Base-by-base conservation (phyloP, 495 filamentous ascomycete species). In the Penicillium robsamsonii region DNA sequence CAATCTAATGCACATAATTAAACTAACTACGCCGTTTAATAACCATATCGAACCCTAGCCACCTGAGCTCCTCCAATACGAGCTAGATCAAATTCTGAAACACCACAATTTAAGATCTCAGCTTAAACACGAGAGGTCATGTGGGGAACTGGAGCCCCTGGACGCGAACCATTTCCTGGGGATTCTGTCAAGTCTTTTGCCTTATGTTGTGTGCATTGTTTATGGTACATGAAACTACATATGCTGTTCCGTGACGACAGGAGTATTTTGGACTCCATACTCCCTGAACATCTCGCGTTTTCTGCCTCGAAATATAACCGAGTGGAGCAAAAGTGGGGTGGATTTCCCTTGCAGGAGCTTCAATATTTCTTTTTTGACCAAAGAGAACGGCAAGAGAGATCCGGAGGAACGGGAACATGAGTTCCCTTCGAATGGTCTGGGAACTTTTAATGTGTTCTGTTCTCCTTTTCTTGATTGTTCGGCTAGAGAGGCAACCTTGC, bases 21-120 rank as follows among this genome's bases (percentile, higher is more conserved):
- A 41, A 51, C 35, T 51, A 41, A 51, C 15, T n/a, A 13, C 47
- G 47, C 24, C 49, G 24, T 29, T n/a, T 51, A 51, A 51, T 51
- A 30, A 51, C 49, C 49, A 37, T 51, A 50, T 50, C 48, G 48
- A 41, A 18, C 20, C 11, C 24, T 18, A 12, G 10, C 18, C 17
- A 42, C 40, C 18, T 42, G 40, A 18, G 9, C 41, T 11, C 12
- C 10, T 24, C 27, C 45, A 10, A 29, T 15, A 15, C 5, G n/a
- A 30, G 9, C 29, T 47, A 47, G 45, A 11, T n/a, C 30, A 30
- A 12, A 22, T 18, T 30, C 45, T 47, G 45, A 47, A 47, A 47
- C 45, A 47, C 29, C 12, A 8, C 10, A 47, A 47, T 47, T 47
- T 47, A 33, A 11, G 45, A 47, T 47, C 27, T 30, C 29, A 31